A percentile compares a stretch with the other conserved stretches of the same genome.
These are phyloP conservation scores for Coemansia sp. DNA, from an alignment of 192 early-diverging fungal species.

Conservation along the genomic window DNA sequence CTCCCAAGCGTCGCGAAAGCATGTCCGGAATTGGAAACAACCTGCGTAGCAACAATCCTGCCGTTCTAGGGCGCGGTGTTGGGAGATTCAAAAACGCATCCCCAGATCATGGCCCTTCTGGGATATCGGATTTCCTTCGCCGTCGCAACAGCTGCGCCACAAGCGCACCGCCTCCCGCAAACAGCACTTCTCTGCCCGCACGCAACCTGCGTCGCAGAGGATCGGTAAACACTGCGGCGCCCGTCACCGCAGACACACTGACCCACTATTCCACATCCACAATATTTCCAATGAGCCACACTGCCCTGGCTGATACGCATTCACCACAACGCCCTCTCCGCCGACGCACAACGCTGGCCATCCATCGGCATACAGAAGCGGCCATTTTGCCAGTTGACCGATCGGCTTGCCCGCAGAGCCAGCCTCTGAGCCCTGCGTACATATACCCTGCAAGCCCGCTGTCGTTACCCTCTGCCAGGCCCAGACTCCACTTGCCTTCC, in stretches of 20 bases:
- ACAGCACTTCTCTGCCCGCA: background rate
- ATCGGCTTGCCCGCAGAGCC: background rate
- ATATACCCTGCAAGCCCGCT: background rate
- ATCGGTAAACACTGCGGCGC: conserved; percentile 17
- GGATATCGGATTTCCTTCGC: conserved; percentile 18
- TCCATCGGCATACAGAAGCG: background rate
- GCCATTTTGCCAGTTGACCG: background rate
- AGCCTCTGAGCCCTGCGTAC: background rate
- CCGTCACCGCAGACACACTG: conserved; percentile 17
- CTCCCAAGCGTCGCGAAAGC: conserved; percentile 41
- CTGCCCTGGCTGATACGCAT: background rate
- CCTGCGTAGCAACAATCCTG: conserved; percentile 36
- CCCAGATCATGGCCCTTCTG: conserved; percentile 11
- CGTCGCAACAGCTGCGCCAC: conserved; percentile 12
- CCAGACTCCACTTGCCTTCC: background rate
- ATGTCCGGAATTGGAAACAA: conserved; percentile 49
- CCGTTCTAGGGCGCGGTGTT: conserved; percentile 33
- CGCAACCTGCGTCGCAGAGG: conserved; percentile 5
- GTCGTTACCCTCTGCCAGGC: background rate
- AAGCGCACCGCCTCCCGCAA: background rate
- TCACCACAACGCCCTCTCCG: background rate
- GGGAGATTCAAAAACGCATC: conserved; percentile 8
- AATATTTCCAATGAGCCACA: conserved; percentile 29
- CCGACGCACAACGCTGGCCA: conserved; percentile 3
- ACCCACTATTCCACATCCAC: conserved; percentile 11